Percentiles rank a stretch among this genome's conserved stretches.
Conservation (phyloP, 805 yeast species). For the Yamadazyma scolyti region DNA sequence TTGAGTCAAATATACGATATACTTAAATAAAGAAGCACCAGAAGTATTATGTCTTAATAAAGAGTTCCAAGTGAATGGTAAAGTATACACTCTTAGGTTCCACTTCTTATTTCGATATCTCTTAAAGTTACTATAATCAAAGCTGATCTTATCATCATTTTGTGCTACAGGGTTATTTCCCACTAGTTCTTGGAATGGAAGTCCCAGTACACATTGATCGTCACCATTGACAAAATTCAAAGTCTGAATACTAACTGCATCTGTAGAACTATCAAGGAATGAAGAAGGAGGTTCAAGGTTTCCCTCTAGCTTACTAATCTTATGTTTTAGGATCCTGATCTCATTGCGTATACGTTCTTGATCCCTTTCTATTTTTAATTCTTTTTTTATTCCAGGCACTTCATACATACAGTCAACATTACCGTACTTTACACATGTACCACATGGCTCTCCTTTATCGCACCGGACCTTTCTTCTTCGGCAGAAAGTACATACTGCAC, state of each 20-base stretch:
- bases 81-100: no score
- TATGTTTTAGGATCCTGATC: constrained; percentile 4
- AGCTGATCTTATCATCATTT: constrained; percentile 2
- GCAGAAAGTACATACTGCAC: constrained; percentile 27
- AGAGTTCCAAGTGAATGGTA: no score
- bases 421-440: constrained; percentile 25
- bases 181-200: constrained; percentile 3
- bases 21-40: no score
- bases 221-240: neutral
- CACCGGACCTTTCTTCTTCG: constrained; percentile 35
- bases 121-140: no score
- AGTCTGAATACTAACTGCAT: neutral
- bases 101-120: no score
- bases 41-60: no score
- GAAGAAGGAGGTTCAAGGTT: neutral
- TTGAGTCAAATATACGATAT: no score
- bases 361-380: constrained; percentile 2
- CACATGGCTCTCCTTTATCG: constrained; percentile 34
- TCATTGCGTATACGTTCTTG: constrained; percentile 3
- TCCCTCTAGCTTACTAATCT: constrained; percentile 3
- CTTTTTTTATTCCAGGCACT: no score
- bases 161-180: constrained; percentile 6
- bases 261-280: neutral
- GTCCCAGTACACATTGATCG: no score
- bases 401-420: constrained; percentile 5